Evolutionary conservation across 768 basidiomycete species (phyloP), one percentile per base, ranked within the genome.

Genomic region (Psilocybe cubensis): DNA sequence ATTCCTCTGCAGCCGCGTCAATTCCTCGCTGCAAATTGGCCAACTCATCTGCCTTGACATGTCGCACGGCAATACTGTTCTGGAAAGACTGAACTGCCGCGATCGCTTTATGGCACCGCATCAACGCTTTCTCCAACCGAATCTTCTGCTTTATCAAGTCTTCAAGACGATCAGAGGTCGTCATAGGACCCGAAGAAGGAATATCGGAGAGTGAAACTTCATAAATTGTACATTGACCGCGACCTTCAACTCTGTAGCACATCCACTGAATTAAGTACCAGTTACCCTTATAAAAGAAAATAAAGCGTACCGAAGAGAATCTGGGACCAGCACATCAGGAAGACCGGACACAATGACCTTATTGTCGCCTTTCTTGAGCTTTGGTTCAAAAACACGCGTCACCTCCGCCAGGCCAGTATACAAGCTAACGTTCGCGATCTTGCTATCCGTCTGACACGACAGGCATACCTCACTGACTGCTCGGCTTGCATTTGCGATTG

Each of bases 221-320:
- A 44, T 80, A 77, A 42, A 82, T 80, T 0, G 75, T 79, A 3
- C 77, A 78, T 42, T 66, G 60, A 24, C 79, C 77, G n/a, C 71
- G 63, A 7, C 79, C 80, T 66, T 81, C 77, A 3, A 80, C 79
- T 54, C 79, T 80, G 18, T 42, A 12, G 21, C n/a, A 8, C 6
- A 8, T n/a, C 60, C 63, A 10, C 52, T 45, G 2, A 75, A 63
- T 17, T 45, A 58, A 4, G 62, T 57, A 3, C 71, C 72, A 0
- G 70, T 68, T 3, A 50, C 57, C 4, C 28, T 33, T 28, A 27
- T 24, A 2, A 31, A 41, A 21, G n/a, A 25, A 24, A 11, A n/a
- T 43, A 24, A 24, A 6, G 27, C 65, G 20, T 58, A 71, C 74
- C 72, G 61, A 9, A 75, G 56, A 11, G 71, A 72, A 5, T 73